These are phyloP conservation scores for Rubroshorea leprosula DNA, from an alignment of 345 rosid species.

Conservation along the genomic window DNA sequence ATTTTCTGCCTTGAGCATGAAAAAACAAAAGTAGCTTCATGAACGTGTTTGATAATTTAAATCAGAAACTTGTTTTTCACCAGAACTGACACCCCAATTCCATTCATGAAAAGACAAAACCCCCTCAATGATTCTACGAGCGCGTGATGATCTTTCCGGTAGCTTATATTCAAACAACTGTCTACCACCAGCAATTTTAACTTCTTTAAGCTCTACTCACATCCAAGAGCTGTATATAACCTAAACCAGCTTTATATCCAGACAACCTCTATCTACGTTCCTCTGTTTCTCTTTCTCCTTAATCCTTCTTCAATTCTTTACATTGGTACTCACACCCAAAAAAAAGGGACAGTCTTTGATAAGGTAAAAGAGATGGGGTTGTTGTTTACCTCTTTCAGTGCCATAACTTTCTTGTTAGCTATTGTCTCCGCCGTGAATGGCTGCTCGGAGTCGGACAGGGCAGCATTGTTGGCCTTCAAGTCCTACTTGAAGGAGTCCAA, in stretches of 20 bases:
- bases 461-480: slow-evolving; percentile 54
- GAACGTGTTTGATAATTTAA: too few species aligned
- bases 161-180: too few species aligned
- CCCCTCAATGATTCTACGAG: too few species aligned
- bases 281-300: neutral
- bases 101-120: too few species aligned
- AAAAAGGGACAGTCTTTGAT: neutral
- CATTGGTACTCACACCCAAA: neutral
- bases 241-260: neutral
- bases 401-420: slow-evolving; percentile 25
- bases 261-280: neutral
- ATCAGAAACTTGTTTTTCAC: too few species aligned
- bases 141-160: too few species aligned
- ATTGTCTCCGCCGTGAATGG: slow-evolving; percentile 27
- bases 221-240: neutral
- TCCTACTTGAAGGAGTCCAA: slow-evolving; percentile 62
- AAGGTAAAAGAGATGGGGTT: slow-evolving; percentile 22
- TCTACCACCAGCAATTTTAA: neutral
- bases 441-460: slow-evolving; percentile 53
- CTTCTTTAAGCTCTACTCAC: neutral
- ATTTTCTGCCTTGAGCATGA: too few species aligned
- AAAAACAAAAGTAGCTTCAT: too few species aligned
- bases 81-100: too few species aligned
- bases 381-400: slow-evolving; percentile 18
- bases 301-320: neutral